These are phyloP conservation scores for Penicillium maclennaniae DNA, from an alignment of 495 filamentous ascomycete species.

Conservation along the genomic window DNA sequence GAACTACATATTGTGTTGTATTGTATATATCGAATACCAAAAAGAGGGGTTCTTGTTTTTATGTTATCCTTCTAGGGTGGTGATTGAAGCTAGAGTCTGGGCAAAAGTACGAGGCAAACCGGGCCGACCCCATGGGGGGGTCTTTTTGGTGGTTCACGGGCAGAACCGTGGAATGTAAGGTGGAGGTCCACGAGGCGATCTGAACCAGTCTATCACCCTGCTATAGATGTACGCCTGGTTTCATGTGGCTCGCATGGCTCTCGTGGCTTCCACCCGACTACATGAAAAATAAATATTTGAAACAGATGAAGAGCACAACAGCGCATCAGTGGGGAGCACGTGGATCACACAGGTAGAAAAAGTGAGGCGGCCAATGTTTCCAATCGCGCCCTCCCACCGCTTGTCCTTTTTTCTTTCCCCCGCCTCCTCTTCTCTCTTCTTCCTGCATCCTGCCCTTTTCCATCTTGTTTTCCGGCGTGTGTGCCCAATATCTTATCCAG, in stretches of 20 bases:
- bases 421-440: slow-evolving; percentile 12
- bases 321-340: slow-evolving; percentile 36
- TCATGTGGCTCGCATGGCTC: no score
- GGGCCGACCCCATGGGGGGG: slow-evolving; percentile 21
- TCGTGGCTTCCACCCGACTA: background rate
- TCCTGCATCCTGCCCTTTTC: slow-evolving; percentile 33
- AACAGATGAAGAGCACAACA: background rate
- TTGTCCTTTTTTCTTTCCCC: slow-evolving; percentile 17
- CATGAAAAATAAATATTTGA: background rate
- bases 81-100: background rate
- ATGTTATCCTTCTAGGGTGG: background rate
- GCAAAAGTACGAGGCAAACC: slow-evolving; percentile 1
- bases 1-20: slow-evolving; percentile 3
- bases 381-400: slow-evolving; percentile 22
- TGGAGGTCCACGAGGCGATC: slow-evolving; percentile 28
- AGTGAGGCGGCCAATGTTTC: slow-evolving; percentile 36
- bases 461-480: slow-evolving; percentile 17
- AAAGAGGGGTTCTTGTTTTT: slow-evolving; percentile 8
- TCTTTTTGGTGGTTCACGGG: slow-evolving; percentile 1
- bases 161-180: slow-evolving; percentile 33
- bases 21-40: slow-evolving; percentile 17
- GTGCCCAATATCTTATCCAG: slow-evolving; percentile 2
- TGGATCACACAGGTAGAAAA: slow-evolving; percentile 32
- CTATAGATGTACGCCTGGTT: background rate
- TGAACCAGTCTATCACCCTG: background rate